Percentiles rank a stretch among this genome's conserved stretches.
phyloP scores from a whole-genome alignment of 768 basidiomycete species.

The Daedaleopsis sinensis region DNA sequence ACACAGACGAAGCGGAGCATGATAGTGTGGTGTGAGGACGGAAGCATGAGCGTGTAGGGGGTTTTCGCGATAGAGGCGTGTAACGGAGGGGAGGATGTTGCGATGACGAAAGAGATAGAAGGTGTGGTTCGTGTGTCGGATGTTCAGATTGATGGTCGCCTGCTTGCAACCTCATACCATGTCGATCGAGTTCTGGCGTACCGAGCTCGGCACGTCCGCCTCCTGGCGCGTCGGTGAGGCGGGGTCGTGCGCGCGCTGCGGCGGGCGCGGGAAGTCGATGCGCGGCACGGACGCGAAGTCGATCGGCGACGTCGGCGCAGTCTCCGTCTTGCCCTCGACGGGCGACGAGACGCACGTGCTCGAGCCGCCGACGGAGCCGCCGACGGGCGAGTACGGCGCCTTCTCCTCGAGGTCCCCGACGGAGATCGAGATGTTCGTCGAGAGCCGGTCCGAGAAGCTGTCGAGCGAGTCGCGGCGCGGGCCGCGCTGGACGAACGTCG shows the following conservation, averaged over 20 bases:
- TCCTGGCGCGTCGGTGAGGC: conserved; percentile 13
- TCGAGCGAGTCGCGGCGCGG: conserved; percentile 23
- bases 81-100: not conserved
- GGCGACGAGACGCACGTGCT: conserved; percentile 28
- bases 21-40: not conserved
- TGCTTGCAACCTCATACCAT: conserved; percentile 15
- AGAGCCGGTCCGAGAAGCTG: conserved; percentile 33
- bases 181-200: conserved; percentile 18
- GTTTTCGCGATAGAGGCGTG: not conserved
- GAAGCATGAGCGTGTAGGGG: not conserved
- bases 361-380: conserved; percentile 20
- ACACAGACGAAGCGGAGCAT: conserved; percentile 1
- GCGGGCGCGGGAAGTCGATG: conserved; percentile 19
- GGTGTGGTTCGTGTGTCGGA: not conserved
- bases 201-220: conserved; percentile 22
- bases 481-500: conserved; percentile 31
- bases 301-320: not conserved
- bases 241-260: conserved; percentile 18
- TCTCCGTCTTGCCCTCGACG: conserved; percentile 6
- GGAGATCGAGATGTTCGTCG: conserved; percentile 31
- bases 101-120: not conserved
- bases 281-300: conserved; percentile 4
- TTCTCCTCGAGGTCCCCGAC: conserved; percentile 29
- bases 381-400: conserved; percentile 28
- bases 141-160: not conserved